Conservation (phyloP, 148 eudicot genomes). For the Fagopyrum tataricum region DNA sequence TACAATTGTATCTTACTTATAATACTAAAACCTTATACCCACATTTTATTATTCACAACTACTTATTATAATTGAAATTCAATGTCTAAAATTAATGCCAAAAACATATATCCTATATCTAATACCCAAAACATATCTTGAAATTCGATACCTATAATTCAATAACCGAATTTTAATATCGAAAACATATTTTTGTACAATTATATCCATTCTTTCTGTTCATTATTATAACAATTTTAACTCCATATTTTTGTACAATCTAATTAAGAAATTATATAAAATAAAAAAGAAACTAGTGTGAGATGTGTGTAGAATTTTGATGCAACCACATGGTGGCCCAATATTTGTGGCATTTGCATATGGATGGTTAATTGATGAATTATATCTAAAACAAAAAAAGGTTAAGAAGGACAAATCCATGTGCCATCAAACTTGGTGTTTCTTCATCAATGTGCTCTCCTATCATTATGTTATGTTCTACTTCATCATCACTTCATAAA, state of each 20-base stretch:
- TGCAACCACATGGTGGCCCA: conserved; percentile 2
- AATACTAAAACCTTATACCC: no score
- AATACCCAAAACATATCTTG: no score
- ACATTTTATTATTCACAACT: no score
- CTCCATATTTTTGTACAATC: neutral
- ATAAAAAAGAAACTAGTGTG: neutral
- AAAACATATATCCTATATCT: no score
- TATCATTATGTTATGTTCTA: neutral
- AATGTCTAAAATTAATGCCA: no score
- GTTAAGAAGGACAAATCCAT: neutral
- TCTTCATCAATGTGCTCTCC: neutral
- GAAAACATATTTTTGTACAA: no score
- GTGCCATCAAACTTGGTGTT: conserved; percentile 4
- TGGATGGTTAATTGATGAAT: neutral
- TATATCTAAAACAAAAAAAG: neutral
- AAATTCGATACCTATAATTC: no score
- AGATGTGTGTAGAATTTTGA: neutral
- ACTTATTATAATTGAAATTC: no score
- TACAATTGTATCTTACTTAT: no score
- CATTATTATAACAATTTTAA: neutral
- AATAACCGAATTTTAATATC: no score
- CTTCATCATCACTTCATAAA: neutral
- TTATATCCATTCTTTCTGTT: no score
- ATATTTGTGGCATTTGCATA: conserved; percentile 2
- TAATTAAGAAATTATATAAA: neutral